Percentiles rank a stretch among this genome's conserved stretches.
Evolutionary conservation across 768 basidiomycete genomes (phyloP).

Genomic region (Tulasnella sp.): DNA sequence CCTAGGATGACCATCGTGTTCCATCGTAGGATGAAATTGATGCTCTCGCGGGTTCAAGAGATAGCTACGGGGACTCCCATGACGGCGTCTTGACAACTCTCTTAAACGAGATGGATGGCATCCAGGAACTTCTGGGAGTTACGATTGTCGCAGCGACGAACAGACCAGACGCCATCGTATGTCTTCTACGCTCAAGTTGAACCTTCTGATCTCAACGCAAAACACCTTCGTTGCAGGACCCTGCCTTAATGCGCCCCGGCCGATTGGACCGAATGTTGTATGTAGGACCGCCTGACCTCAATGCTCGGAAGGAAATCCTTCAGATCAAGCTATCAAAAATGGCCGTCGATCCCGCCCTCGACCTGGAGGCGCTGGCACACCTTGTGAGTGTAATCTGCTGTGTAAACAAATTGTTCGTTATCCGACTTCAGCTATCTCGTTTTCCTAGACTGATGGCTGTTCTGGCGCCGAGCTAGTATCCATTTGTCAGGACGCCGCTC

Average conservation of each 20-base stretch:
- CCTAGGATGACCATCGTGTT: not conserved
- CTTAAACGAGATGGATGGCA: constrained; percentile 97
- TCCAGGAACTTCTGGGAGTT: constrained; percentile 91
- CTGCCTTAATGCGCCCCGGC: constrained; percentile 91
- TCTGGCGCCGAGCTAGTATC: constrained; percentile 91
- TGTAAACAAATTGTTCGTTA: not conserved
- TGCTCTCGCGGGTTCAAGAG: constrained; percentile 74
- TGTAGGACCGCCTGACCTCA: constrained; percentile 82
- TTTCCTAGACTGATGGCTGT: constrained; percentile 76
- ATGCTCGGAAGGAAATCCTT: constrained; percentile 77
- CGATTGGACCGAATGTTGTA: constrained; percentile 89
- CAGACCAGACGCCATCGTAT: constrained; percentile 80
- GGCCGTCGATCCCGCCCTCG: constrained; percentile 65
- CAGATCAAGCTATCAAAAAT: constrained; percentile 68
- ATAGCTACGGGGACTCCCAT: constrained; percentile 50
- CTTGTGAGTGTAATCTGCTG: constrained; percentile 44
- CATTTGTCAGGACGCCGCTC: constrained; percentile 92
- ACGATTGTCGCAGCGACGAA: constrained; percentile 95
- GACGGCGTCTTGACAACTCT: constrained; percentile 89
- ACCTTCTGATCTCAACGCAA: not conserved
- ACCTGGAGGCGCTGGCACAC: constrained; percentile 57
- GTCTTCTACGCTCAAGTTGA: constrained; percentile 29
- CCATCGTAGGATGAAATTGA: constrained; percentile 85
- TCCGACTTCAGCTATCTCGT: not conserved
- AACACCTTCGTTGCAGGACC: constrained; percentile 49